A percentile compares a stretch with the other conserved stretches of the same genome.
Conservation (phyloP, 345 rosid species). For the Boechera retrofracta region DNA sequence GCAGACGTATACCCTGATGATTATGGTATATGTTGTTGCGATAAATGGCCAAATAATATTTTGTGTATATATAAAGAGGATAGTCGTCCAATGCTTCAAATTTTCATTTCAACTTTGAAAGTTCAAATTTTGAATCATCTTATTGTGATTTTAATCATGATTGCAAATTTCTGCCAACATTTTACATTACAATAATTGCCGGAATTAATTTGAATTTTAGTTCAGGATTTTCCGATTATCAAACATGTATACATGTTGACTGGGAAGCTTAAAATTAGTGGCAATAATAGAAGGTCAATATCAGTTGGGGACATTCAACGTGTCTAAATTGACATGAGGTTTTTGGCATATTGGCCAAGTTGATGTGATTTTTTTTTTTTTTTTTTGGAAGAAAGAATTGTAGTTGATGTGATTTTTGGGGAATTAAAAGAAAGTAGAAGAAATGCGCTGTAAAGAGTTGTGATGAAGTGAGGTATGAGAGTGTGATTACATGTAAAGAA, state of each 20-base stretch:
- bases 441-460: constrained; percentile 43
- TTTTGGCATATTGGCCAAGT: constrained; percentile 43
- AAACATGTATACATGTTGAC: not conserved
- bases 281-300: constrained; percentile 31
- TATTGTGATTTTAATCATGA: not conserved
- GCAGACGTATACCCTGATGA: not conserved
- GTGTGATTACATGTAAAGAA: constrained; percentile 46
- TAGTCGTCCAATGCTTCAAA: not conserved
- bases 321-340: constrained; percentile 43
- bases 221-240: not conserved
- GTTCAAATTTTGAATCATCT: too few species aligned
- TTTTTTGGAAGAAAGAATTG: too few species aligned
- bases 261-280: constrained; percentile 33
- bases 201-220: not conserved
- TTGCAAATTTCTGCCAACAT: not conserved
- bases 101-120: not conserved
- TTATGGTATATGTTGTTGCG: not conserved
- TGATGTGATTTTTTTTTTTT: constrained; percentile 28
- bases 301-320: constrained; percentile 43
- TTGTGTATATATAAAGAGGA: not conserved
- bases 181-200: not conserved
- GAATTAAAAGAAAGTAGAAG: constrained; percentile 24
- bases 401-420: constrained; percentile 37
- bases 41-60: not conserved
- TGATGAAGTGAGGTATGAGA: constrained; percentile 38